Conservation (phyloP, 441 rosid genomes). For the Pelargonium cotyledonis region DNA sequence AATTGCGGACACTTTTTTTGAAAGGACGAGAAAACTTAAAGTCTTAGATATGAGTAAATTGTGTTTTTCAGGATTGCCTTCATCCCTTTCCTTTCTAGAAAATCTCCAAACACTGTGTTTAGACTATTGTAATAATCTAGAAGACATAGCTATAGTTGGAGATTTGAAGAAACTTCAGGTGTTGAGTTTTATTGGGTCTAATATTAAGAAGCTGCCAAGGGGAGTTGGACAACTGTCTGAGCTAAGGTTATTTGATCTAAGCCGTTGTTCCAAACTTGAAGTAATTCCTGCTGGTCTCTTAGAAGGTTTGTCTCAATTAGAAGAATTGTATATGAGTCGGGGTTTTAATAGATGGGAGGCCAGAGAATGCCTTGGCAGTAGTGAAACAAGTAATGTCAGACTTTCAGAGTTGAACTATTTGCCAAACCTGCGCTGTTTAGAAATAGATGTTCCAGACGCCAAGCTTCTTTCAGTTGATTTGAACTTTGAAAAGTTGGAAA, state of each 20-base stretch:
- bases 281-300: conserved; percentile 17
- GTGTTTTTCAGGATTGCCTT: conserved; percentile 11
- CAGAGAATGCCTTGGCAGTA: neutral
- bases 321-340: conserved; percentile 15
- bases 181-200: conserved; percentile 24
- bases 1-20: conserved; percentile 3
- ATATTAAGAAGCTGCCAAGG: conserved; percentile 17
- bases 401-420: too few species aligned
- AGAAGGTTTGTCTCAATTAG: conserved; percentile 20
- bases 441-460: too few species aligned
- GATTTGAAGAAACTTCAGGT: conserved; percentile 14
- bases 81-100: conserved; percentile 10
- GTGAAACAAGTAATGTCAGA: neutral
- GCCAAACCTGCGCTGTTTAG: too few species aligned
- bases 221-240: conserved; percentile 25
- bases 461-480: too few species aligned
- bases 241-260: conserved; percentile 22
- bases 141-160: conserved; percentile 13
- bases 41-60: conserved; percentile 9
- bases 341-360: conserved; percentile 19
- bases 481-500: too few species aligned
- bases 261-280: neutral
- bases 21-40: conserved; percentile 1
- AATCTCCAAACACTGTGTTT: conserved; percentile 18
- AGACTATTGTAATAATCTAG: neutral